These are phyloP conservation scores for Coleophoma crateriformis DNA, from an alignment of 2,329 filamentous ascomycete genomes.

Conservation along the genomic window DNA sequence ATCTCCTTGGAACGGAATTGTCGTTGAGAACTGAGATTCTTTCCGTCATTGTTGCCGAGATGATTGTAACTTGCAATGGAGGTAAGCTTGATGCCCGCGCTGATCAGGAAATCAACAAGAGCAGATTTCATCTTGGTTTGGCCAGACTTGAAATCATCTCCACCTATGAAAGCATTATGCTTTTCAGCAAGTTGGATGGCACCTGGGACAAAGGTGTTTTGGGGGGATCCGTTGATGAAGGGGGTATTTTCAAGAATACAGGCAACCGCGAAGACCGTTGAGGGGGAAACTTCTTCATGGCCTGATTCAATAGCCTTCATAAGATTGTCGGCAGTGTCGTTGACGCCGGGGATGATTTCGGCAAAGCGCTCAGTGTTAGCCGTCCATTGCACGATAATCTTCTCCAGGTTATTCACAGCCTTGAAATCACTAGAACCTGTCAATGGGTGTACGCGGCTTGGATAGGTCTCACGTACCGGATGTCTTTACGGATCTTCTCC, in stretches of 20 bases:
- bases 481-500: constrained; percentile 88
- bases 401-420: constrained; percentile 75
- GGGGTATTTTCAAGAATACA: constrained; percentile 84
- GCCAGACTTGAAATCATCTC: constrained; percentile 99
- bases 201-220: constrained; percentile 98
- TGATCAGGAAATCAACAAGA: constrained; percentile 97
- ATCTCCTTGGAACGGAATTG: constrained; percentile 99
- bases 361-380: constrained; percentile 98
- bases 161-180: constrained; percentile 86
- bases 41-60: constrained; percentile 98
- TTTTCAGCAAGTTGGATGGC: constrained; percentile 83
- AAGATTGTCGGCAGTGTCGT: constrained; percentile 94
- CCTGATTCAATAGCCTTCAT: constrained; percentile 80
- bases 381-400: constrained; percentile 96
- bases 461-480: constrained; percentile 51
- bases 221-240: constrained; percentile 98
- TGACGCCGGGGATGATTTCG: constrained; percentile 80
- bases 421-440: constrained; percentile 72
- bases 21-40: constrained; percentile 94
- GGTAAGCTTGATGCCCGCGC: constrained; percentile 95
- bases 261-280: constrained; percentile 92
- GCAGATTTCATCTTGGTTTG: constrained; percentile 99
- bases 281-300: constrained; percentile 88
- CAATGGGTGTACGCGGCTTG: constrained; percentile 2
- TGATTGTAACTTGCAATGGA: constrained; percentile 99